These are phyloP conservation scores for Verticillium dahliae DNA, from an alignment of 2,329 filamentous ascomycete species.

Conservation along the genomic window DNA sequence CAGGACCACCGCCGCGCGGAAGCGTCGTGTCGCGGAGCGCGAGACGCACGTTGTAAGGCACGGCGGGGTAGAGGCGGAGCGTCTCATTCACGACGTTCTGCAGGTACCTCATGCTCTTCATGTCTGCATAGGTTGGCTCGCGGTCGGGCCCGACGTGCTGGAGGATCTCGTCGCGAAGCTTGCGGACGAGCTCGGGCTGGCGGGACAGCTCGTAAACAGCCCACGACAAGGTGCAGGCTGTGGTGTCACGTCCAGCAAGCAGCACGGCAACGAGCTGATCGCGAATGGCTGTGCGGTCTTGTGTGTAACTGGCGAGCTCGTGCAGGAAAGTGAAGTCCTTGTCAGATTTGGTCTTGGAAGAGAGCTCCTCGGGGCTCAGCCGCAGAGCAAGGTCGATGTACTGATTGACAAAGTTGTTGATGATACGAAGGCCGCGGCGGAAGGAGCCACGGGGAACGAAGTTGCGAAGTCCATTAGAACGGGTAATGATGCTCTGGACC, in stretches of 20 bases:
- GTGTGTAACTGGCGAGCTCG: slow-evolving; percentile 74
- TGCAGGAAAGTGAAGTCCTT: slow-evolving; percentile 78
- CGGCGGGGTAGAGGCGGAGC: slow-evolving; percentile 68
- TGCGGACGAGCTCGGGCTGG: slow-evolving; percentile 59
- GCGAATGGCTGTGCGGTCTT: slow-evolving; percentile 63
- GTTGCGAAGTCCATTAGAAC: slow-evolving; percentile 47
- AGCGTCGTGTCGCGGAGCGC: slow-evolving; percentile 69
- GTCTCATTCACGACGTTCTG: slow-evolving; percentile 69
- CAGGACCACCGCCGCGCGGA: slow-evolving; percentile 62
- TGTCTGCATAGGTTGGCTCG: slow-evolving; percentile 66
- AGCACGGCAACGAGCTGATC: slow-evolving; percentile 81
- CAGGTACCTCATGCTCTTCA: slow-evolving; percentile 85
- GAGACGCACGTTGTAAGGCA: slow-evolving; percentile 73
- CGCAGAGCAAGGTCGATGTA: slow-evolving; percentile 71
- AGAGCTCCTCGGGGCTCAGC: slow-evolving; percentile 65
- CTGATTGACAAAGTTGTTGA: slow-evolving; percentile 70
- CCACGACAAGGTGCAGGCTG: slow-evolving; percentile 75
- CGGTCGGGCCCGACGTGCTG: slow-evolving; percentile 55
- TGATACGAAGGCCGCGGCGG: slow-evolving; percentile 54
- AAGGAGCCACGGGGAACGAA: slow-evolving; percentile 54
- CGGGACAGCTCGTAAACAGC: slow-evolving; percentile 74
- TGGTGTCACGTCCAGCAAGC: slow-evolving; percentile 82
- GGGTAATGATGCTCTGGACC: slow-evolving; percentile 61
- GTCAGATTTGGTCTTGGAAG: slow-evolving; percentile 65
- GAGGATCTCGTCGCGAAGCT: slow-evolving; percentile 68